Evolutionary conservation across 129 eudicot species (phyloP).

Genomic region (Gnaphalium uliginosum): DNA sequence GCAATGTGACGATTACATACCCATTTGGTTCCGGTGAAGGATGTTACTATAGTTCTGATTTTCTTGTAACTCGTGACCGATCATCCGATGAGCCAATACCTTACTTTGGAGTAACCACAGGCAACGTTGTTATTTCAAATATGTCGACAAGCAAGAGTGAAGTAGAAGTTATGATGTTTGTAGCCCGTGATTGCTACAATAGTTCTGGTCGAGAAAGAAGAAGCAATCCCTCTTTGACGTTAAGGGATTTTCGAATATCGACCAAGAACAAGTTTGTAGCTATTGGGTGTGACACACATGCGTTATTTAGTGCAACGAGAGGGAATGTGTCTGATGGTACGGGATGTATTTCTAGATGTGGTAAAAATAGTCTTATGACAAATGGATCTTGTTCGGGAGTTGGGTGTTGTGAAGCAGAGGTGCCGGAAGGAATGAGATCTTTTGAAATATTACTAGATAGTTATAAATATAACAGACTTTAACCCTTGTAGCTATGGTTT

Average conservation of each 20-base stretch:
- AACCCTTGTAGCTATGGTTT: constrained; percentile 49
- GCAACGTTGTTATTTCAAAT: background rate
- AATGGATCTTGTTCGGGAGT: constrained; percentile 47
- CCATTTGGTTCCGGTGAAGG: constrained; percentile 28
- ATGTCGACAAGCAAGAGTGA: constrained; percentile 17
- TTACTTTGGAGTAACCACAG: background rate
- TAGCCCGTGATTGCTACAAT: constrained; percentile 31
- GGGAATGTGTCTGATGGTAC: constrained; percentile 18
- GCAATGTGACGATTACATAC: constrained; percentile 6
- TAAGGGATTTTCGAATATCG: constrained; percentile 24
- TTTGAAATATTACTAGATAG: background rate
- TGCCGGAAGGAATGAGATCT: constrained; percentile 33
- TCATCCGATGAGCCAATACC: constrained; percentile 4
- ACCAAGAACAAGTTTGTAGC: constrained; percentile 37
- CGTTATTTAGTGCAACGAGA: constrained; percentile 1
- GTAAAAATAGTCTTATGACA: background rate
- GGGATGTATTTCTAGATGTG: constrained; percentile 49
- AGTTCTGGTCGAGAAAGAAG: background rate
- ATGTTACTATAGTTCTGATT: constrained; percentile 8
- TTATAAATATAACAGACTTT: constrained; percentile 19
- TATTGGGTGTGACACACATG: constrained; percentile 42
- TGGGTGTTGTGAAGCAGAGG: constrained; percentile 50
- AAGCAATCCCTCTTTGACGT: background rate
- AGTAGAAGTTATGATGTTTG: constrained; percentile 10
- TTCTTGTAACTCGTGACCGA: constrained; percentile 15